Base-by-base conservation (phyloP, 2,329 filamentous ascomycete genomes). In the Beauveria scarabaeidicola region DNA sequence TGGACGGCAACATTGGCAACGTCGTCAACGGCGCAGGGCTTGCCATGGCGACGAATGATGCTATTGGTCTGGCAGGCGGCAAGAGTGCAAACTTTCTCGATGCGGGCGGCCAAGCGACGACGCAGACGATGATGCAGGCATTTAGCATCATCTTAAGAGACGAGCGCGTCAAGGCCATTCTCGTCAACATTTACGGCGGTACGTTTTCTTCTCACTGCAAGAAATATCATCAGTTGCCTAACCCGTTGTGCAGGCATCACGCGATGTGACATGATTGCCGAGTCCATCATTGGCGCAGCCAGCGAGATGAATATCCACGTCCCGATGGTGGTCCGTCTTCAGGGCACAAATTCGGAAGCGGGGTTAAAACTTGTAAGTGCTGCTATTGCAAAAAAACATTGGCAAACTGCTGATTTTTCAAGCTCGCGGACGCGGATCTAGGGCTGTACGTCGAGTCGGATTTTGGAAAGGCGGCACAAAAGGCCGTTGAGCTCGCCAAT, bases 31-130 rank as follows among this genome's bases (percentile, higher is more conserved):
- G 91, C 47, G 91, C 92, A 0, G 91, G 91, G 0, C 81, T 96
- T 1, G 91, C 91, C 0, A 94, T 96, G 89, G 94, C 94, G 70
- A 96, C 91, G 0, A 85, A 92, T 61, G 91, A 96, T 70, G 88
- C 89, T 0, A 82, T 96, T 1, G 78, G 81, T 2, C 75, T 84
- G 13, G 82, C 84, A 58, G 86, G 86, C 9, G 89, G 89, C 2
- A 73, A 78, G 38, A 87, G 87, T 25, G 84, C 90, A 11, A 96
- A 96, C 67, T 96, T 96, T 70, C 79, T 96, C 58, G 91, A 96
- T 70, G 95, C 90, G 0, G 91, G 92, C 29, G 91, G 91, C 40
- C 94, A 95, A 71, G 91, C 91, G 0, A 96, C 91, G 0, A 83
- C 83, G 32, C 84, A 88, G 64, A 96, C 91, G 0, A 90, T 96